Evolutionary conservation across 495 filamentous ascomycete species (phyloP).

Genomic region (Chaetomium fimeti): DNA sequence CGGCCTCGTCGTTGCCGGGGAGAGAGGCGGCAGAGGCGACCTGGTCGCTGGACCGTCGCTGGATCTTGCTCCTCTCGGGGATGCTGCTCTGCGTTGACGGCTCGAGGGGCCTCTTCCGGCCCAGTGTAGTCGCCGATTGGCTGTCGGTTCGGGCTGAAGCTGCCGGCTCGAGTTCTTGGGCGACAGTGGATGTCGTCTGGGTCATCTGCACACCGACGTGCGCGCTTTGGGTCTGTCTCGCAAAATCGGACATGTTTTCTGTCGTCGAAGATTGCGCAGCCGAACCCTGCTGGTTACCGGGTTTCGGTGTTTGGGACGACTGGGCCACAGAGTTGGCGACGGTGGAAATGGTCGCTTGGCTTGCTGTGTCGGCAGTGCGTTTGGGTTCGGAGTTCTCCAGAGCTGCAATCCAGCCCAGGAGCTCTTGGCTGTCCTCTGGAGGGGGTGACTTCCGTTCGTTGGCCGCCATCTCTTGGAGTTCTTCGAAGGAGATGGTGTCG

Average conservation of each 20-base stretch:
- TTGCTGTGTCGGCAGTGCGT: conserved; percentile 29
- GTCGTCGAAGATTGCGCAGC: background rate
- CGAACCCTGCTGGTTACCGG: background rate
- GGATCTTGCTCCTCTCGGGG: conserved; percentile 17
- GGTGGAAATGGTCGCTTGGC: conserved; percentile 24
- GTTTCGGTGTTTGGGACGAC: background rate
- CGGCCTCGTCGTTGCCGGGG: background rate
- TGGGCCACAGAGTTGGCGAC: conserved; percentile 4
- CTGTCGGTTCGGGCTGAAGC: background rate
- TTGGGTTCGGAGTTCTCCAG: conserved; percentile 50
- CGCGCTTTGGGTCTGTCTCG: background rate
- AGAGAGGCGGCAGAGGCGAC: background rate
- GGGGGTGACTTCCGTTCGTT: conserved; percentile 37
- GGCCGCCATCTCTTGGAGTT: conserved; percentile 46
- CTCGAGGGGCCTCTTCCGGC: conserved; percentile 21
- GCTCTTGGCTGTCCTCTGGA: conserved; percentile 49
- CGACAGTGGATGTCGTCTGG: background rate
- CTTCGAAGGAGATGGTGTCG: conserved; percentile 44
- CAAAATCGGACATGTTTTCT: background rate
- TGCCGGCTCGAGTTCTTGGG: background rate
- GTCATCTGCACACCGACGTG: background rate
- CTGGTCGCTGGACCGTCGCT: conserved; percentile 13
- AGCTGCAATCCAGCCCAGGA: conserved; percentile 54
- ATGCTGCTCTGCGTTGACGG: background rate
- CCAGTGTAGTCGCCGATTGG: background rate